Evolutionary conservation across 2,329 filamentous ascomycete species (phyloP).

Genomic region (Sclerotinia borealis): DNA sequence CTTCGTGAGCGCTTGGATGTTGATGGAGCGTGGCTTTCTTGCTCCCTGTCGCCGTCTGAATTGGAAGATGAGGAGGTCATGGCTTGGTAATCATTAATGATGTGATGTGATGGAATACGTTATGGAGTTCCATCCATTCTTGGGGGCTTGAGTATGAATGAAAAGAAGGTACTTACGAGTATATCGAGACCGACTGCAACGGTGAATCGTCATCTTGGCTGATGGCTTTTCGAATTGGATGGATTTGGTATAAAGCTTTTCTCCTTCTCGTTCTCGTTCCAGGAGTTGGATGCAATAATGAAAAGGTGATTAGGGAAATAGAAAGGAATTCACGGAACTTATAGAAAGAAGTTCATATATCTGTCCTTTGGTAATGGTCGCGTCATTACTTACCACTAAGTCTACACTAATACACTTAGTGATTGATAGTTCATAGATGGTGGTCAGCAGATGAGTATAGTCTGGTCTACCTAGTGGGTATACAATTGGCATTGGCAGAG

Average conservation of each 20-base stretch:
- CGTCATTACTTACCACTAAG: not conserved
- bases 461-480: no score
- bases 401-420: not conserved
- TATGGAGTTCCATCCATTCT: not conserved
- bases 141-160: not conserved
- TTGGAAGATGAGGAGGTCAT: not conserved
- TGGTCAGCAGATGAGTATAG: not conserved
- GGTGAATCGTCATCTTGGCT: not conserved
- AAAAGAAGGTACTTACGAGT: not conserved
- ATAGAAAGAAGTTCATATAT: not conserved
- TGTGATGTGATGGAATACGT: fast-evolving
- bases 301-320: not conserved
- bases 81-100: not conserved
- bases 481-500: no score
- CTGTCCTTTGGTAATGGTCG: no score
- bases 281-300: not conserved
- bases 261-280: not conserved
- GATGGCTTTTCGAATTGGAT: not conserved
- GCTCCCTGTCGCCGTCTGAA: not conserved
- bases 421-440: not conserved
- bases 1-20: not conserved
- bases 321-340: not conserved
- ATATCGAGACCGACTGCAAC: not conserved
- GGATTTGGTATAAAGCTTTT: not conserved
- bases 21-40: no score